phyloP scores from a whole-genome alignment of 1,284 basidiomycete genomes.

The Boletus mariae region DNA sequence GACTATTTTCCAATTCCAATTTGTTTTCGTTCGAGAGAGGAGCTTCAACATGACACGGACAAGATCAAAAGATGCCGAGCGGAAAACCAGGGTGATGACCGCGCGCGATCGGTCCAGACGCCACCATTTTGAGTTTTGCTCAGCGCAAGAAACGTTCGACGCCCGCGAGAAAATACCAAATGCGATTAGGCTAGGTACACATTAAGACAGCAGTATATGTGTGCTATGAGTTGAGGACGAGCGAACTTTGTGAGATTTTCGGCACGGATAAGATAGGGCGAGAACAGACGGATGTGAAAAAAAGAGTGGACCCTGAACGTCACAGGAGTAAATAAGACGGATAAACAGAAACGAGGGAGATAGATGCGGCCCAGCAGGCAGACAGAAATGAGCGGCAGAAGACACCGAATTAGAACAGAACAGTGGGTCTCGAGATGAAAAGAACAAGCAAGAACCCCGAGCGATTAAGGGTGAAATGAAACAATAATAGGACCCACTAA shows the following conservation, averaged over 20 bases:
- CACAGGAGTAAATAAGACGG: slow-evolving; percentile 10
- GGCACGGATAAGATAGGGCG: background rate
- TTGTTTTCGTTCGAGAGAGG: background rate
- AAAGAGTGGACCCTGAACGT: background rate
- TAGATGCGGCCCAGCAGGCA: background rate
- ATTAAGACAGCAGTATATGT: slow-evolving; percentile 10
- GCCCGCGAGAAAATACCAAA: slow-evolving; percentile 1
- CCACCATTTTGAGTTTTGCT: background rate
- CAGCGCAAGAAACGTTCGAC: no score
- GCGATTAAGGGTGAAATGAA: slow-evolving; percentile 1
- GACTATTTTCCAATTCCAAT: no score
- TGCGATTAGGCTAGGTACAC: slow-evolving; percentile 21
- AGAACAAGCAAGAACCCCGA: slow-evolving; percentile 4
- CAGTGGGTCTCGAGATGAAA: slow-evolving; percentile 7
- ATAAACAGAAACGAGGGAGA: slow-evolving; percentile 20
- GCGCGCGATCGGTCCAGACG: no score
- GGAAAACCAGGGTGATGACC: no score
- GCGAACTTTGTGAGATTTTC: background rate
- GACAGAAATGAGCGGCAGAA: slow-evolving; percentile 8
- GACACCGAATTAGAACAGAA: slow-evolving; percentile 10
- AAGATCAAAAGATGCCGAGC: background rate
- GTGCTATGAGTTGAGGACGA: slow-evolving; percentile 1
- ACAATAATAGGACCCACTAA: slow-evolving; percentile 10
- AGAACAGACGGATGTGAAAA: background rate
- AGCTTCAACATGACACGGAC: no score